Evolutionary conservation across 768 basidiomycete species (phyloP), one percentile per base, ranked within the genome.

Genomic region (Favolaschia claudopus): DNA sequence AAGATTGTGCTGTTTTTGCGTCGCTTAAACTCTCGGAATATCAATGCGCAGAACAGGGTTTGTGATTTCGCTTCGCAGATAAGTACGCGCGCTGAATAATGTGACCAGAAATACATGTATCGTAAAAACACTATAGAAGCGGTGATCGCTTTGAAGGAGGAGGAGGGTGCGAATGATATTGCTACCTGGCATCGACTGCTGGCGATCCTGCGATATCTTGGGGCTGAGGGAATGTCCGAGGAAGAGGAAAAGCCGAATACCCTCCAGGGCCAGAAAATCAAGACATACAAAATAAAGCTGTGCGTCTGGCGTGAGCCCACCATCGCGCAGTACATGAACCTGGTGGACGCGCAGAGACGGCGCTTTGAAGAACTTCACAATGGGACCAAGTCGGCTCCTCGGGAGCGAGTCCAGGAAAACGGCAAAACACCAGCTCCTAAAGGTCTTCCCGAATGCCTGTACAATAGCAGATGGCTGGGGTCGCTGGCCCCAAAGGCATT

Each of bases 161-260:
- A 38, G 19, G 33, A 32, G 2, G 48, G 37, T 45, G 49, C 44
- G 12, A 2, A 7, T 3, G 51, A 59, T 19, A 37, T 63, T 32
- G 47, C 15, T 17, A 39, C 62, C 3, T 63, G 62, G 58, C 29
- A 55, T 19, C 45, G 58, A n/a, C 39, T 63, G n/a, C 27, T 24
- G 13, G 20, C 49, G 14, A 7, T 61, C 17, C 38, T 61, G 2
- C 12, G 59, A 12, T 25, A 50, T 19, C 49, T 63, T 19, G 17
- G 24, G 14, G 4, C 47, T 7, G 52, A 38, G 10, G 58, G 62
- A 10, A 63, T 63, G 62, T 63, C 62, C 14, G 58, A 58, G 19
- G 62, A 63, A 33, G 62, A 63, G 28, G 42, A 58, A 17, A 19
- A 4, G 4, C 20, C n/a, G 9, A 42, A 5, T 5, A 32, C 3